These are phyloP conservation scores for Paspalum vaginatum DNA, from an alignment of 176 grass and related monocot genomes.

Conservation along the genomic window DNA sequence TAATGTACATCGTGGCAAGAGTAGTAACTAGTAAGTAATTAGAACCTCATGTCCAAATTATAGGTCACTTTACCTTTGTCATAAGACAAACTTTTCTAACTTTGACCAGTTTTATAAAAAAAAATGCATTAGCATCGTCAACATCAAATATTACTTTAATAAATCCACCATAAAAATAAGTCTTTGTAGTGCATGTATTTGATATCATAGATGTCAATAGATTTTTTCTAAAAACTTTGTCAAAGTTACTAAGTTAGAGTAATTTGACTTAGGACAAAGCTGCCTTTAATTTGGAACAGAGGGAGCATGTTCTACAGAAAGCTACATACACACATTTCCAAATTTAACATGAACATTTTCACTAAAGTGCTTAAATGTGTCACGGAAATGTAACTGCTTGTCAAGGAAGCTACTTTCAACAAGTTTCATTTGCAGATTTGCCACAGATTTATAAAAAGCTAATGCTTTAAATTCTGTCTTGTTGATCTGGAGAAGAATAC, in stretches of 20 bases:
- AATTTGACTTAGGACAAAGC: no score
- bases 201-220: no score
- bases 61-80: no score
- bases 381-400: background rate
- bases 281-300: no score
- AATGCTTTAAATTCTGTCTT: background rate
- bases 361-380: background rate
- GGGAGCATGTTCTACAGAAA: conserved; percentile 27
- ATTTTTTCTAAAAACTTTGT: no score
- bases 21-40: background rate
- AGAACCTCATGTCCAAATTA: background rate
- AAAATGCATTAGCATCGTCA: no score
- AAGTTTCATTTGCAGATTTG: conserved; percentile 23
- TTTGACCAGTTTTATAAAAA: no score
- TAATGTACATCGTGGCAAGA: conserved; percentile 4
- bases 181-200: no score
- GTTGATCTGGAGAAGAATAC: conserved; percentile 44
- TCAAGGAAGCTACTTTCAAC: conserved; percentile 2
- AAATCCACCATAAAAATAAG: no score
- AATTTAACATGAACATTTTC: conserved; percentile 21
- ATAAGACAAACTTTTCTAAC: no score
- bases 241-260: no score
- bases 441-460: conserved; percentile 5
- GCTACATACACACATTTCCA: background rate
- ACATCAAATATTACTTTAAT: no score